Evolutionary conservation across 2,329 filamentous ascomycete genomes (phyloP).

Genomic region (Hypoxylon sp.): DNA sequence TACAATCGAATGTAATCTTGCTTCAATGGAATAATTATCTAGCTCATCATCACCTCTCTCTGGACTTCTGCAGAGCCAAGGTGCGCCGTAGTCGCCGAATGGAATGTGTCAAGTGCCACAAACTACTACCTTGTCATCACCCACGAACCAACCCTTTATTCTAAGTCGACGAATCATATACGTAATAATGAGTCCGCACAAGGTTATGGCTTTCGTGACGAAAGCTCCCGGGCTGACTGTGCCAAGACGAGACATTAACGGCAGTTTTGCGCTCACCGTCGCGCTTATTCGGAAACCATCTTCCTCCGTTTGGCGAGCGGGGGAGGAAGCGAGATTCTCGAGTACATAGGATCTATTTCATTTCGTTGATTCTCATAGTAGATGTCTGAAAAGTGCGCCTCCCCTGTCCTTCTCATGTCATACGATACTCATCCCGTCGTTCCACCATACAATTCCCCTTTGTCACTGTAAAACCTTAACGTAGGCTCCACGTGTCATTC

Average conservation of each 20-base stretch:
- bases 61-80: constrained; percentile 4
- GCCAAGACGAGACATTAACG: constrained; percentile 16
- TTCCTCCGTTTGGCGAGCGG: constrained; percentile 1
- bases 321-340: background rate
- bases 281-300: background rate
- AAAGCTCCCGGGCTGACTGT: background rate
- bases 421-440: background rate
- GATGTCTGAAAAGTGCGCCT: no score
- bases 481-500: background rate
- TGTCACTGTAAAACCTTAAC: background rate
- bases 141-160: background rate
- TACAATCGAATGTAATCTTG: background rate
- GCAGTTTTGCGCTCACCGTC: background rate
- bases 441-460: background rate
- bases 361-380: background rate
- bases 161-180: constrained; percentile 1
- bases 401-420: no score
- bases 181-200: background rate
- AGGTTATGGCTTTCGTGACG: background rate
- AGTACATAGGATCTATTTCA: background rate
- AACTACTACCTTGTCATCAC: constrained; percentile 22
- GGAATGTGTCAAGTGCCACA: background rate
- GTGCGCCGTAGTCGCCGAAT: constrained; percentile 5
- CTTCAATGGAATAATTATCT: background rate
- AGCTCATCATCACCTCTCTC: background rate